Conservation (phyloP, 495 filamentous ascomycete species). For the Tuber borchii region DNA sequence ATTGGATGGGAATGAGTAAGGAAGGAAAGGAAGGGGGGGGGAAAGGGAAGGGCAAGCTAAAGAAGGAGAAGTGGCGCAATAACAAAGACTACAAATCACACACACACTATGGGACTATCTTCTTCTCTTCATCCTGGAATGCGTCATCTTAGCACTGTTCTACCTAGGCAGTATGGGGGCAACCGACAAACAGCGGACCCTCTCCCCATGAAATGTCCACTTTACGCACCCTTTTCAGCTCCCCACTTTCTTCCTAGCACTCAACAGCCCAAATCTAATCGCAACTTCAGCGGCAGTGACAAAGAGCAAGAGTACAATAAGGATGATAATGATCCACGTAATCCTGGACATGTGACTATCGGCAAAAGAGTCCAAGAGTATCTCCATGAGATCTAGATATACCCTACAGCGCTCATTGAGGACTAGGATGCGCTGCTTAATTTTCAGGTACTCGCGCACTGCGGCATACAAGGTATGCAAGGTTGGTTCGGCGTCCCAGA, state of each 20-base stretch:
- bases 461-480: conserved; percentile 90
- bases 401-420: conserved; percentile 95
- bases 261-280: conserved; percentile 75
- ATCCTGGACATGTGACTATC: conserved; percentile 89
- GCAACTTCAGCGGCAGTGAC: conserved; percentile 87
- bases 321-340: conserved; percentile 96
- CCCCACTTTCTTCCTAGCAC: conserved; percentile 44
- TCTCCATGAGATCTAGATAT: conserved; percentile 93
- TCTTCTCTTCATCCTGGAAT: neutral
- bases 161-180: neutral
- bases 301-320: conserved; percentile 82
- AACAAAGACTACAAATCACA: neutral
- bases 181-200: neutral
- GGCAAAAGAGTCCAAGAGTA: conserved; percentile 81
- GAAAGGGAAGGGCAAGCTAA: neutral
- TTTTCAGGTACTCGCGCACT: conserved; percentile 95
- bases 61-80: neutral
- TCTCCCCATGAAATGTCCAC: neutral
- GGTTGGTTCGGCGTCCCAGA: conserved; percentile 95
- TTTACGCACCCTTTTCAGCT: conserved; percentile 13
- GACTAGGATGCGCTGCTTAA: conserved; percentile 86
- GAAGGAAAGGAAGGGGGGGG: neutral
- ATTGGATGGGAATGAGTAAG: neutral
- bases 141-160: neutral
- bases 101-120: no score